These are phyloP conservation scores for Persicaria maculosa DNA, from an alignment of 148 eudicot genomes.

Conservation along the genomic window DNA sequence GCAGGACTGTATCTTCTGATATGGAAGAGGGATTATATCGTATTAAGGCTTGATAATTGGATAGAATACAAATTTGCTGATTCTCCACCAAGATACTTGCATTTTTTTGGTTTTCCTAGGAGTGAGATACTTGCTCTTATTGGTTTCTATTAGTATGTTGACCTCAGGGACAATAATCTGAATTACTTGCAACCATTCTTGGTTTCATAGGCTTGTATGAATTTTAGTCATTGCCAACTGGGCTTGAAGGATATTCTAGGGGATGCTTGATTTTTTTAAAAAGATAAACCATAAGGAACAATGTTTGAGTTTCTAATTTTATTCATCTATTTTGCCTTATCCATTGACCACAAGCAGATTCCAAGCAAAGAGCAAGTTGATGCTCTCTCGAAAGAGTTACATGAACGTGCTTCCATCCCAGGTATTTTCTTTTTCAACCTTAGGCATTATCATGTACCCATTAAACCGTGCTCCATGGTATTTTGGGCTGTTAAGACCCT, in stretches of 20 bases:
- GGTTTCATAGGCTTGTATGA: not conserved
- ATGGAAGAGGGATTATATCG: too few relatives aligned
- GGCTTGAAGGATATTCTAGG: not conserved
- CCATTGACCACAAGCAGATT: constrained; percentile 33
- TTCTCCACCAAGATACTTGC: too few relatives aligned
- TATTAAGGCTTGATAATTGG: too few relatives aligned
- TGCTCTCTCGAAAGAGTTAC: constrained; percentile 73
- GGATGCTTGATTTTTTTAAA: not conserved
- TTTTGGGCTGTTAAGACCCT: not conserved
- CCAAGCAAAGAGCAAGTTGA: constrained; percentile 92
- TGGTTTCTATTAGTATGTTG: too few relatives aligned
- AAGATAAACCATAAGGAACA: not conserved
- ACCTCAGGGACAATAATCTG: not conserved
- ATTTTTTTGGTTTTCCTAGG: too few relatives aligned
- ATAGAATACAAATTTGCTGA: too few relatives aligned
- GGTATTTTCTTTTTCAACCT: constrained; percentile 36
- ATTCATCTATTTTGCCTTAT: not conserved
- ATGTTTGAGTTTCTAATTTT: not conserved
- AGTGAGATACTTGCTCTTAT: too few relatives aligned
- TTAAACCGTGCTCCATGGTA: not conserved
- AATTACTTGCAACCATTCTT: not conserved
- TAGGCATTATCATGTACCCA: not conserved
- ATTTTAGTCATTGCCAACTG: not conserved
- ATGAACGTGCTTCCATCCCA: constrained; percentile 81
- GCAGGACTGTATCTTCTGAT: too few relatives aligned